Base-by-base conservation (phyloP, 768 basidiomycete genomes). In the Collybia sp. region DNA sequence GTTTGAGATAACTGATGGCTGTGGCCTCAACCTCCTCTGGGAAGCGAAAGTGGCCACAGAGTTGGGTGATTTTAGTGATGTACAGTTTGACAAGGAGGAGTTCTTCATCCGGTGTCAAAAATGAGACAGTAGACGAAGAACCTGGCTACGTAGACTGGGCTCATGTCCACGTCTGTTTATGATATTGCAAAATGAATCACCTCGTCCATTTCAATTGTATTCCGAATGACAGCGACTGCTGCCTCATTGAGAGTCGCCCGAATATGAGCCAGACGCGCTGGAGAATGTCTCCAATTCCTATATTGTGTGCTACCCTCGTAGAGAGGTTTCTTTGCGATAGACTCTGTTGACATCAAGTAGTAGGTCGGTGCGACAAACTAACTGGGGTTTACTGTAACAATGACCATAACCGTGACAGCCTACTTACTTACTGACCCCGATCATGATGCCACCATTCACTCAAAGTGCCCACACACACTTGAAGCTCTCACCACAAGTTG, bases 21-120 rank as follows among this genome's bases (percentile, higher is more conserved):
- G 95, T 97, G 0, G 92, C 89, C 63, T 94, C 90, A 6, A 98
- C 92, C 58, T 92, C 85, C 55, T 95, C 91, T 0, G 91, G 87
- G 60, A 95, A 89, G 39, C 83, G 80, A 58, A 96, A 94, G 52
- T 82, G 81, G 0, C 80, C 81, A 59, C 89, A 95, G 38, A 96
- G 72, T 55, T 87, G 84, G 1, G 85, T 73, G n/a, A 93, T 82
- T 66, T 93, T 93, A 40, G 81, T 78, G 50, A 88, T 71, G 64
- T 98, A 99, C 48, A 93, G 80, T 55, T 88, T 88, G 17, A 98
- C 89, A 35, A 99, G 79, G 9, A 89, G 68, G 36, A 82, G 78
- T 62, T 99, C 96, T 64, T 99, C 96, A 20, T 83, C 72, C 1
- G 91, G 77, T 38, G 65, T 75, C 19, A 94, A 71, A 61, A 97